Percentiles rank a stretch among this genome's conserved stretches.
phyloP scores from a whole-genome alignment of 805 yeast species.

The Blastobotrys robertii region DNA sequence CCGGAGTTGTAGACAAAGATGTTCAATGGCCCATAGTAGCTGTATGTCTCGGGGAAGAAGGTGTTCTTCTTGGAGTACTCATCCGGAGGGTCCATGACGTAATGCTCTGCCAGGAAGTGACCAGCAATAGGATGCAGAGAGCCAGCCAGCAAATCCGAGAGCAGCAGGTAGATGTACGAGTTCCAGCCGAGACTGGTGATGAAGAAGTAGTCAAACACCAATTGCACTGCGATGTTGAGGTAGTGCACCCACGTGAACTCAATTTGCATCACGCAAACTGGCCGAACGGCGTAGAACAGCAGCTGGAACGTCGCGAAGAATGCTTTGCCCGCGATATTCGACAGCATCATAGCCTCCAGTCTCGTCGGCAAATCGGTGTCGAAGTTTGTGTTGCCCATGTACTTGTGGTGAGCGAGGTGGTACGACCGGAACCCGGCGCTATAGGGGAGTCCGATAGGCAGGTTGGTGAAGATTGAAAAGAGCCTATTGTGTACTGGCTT shows the following conservation, averaged over 20 bases:
- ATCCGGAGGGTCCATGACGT: constrained; percentile 53
- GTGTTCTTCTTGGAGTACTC: constrained; percentile 25
- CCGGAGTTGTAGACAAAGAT: constrained; percentile 86
- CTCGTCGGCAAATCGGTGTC: constrained; percentile 86
- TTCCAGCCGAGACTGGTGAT: constrained; percentile 55
- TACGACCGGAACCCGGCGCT: constrained; percentile 84
- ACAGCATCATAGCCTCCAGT: constrained; percentile 63
- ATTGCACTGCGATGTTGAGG: constrained; percentile 52
- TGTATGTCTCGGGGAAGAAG: constrained; percentile 62
- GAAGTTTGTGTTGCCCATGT: constrained; percentile 69
- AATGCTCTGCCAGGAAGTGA: constrained; percentile 93
- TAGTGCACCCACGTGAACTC: constrained; percentile 68
- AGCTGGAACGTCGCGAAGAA: constrained; percentile 87
- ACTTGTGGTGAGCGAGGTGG: constrained; percentile 86
- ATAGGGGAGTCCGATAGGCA: constrained; percentile 87
- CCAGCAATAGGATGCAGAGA: constrained; percentile 92
- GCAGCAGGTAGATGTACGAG: constrained; percentile 53
- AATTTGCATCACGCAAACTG: constrained; percentile 73
- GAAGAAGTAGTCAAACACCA: constrained; percentile 47
- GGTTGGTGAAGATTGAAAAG: constrained; percentile 65
- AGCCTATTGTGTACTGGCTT: constrained; percentile 68
- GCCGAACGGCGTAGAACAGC: constrained; percentile 81
- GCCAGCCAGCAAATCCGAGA: constrained; percentile 81
- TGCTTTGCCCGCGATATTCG: constrained; percentile 76
- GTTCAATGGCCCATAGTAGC: constrained; percentile 78